These are phyloP conservation scores for Populus davidiana DNA, from an alignment of 345 rosid species.

Conservation along the genomic window DNA sequence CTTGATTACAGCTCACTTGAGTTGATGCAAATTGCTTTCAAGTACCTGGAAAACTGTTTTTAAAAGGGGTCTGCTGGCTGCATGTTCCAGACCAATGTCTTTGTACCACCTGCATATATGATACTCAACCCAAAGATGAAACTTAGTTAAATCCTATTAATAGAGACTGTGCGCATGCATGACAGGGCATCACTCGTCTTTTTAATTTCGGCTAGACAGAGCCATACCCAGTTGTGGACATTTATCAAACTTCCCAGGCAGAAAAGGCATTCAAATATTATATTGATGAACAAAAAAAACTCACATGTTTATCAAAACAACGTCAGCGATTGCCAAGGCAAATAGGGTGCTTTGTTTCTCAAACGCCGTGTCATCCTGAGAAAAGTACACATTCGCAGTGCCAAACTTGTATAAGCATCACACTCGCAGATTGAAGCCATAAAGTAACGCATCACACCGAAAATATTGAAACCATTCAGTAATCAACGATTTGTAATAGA, in stretches of 20 bases:
- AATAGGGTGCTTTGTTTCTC: conserved; percentile 77
- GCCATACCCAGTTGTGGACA: not conserved
- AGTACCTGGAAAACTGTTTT: conserved; percentile 35
- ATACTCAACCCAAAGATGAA: conserved; percentile 7
- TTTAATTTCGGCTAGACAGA: too few species aligned
- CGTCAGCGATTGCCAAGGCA: conserved; percentile 71
- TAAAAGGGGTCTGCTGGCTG: conserved; percentile 37
- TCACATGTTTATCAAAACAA: conserved; percentile 75
- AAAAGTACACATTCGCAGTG: conserved; percentile 3
- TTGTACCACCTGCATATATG: conserved; percentile 69
- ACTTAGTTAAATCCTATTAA: too few species aligned
- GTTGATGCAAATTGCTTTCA: too few species aligned
- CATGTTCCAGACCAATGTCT: conserved; percentile 39
- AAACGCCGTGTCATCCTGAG: conserved; percentile 76
- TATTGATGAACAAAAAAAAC: conserved; percentile 13
- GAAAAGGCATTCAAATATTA: not conserved
- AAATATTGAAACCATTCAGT: too few species aligned
- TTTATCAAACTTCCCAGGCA: not conserved
- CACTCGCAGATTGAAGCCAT: not conserved
- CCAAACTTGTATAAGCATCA: not conserved
- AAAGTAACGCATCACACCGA: not conserved
- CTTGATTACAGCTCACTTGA: too few species aligned
- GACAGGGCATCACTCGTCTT: too few species aligned
- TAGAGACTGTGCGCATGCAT: too few species aligned
- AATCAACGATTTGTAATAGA: not conserved